A percentile compares a stretch with the other conserved stretches of the same genome.
Evolutionary conservation across 1,284 basidiomycete species (phyloP).

Genomic region (Mycena sp.): DNA sequence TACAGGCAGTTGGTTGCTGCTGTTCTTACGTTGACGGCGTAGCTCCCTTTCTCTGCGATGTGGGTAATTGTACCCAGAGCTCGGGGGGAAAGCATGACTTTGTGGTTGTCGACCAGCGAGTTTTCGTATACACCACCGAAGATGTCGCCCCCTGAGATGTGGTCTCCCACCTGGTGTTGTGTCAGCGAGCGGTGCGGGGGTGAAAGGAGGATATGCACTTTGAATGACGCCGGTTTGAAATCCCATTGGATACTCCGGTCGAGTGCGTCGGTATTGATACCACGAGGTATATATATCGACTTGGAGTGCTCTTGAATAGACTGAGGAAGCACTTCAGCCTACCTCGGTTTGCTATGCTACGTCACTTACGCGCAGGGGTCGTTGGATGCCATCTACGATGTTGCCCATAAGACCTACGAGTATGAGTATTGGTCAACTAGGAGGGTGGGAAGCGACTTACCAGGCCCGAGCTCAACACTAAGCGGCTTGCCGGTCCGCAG

Average conservation of each 20-base stretch:
- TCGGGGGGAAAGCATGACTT: conserved; percentile 95
- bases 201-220: conserved; percentile 52
- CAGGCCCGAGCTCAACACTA: conserved; percentile 97
- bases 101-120: conserved; percentile 95
- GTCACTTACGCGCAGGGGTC: conserved; percentile 81
- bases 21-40: conserved; percentile 83
- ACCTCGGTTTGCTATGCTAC: conserved; percentile 14
- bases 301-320: conserved; percentile 96
- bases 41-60: conserved; percentile 95
- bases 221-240: conserved; percentile 89
- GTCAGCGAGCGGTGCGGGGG: conserved; percentile 11
- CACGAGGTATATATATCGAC: conserved; percentile 98
- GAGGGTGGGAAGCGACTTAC: conserved; percentile 50
- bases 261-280: conserved; percentile 97
- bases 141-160: conserved; percentile 96
- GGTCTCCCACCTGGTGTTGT: conserved; percentile 85
- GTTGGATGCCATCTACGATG: conserved; percentile 98
- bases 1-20: conserved; percentile 9
- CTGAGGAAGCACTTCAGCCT: conserved; percentile 51
- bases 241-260: conserved; percentile 94
- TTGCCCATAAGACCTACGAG: conserved; percentile 92
- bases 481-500: conserved; percentile 97
- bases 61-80: conserved; percentile 95
- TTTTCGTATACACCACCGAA: conserved; percentile 98
- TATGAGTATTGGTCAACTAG: background rate